Base-by-base conservation (phyloP, 139 green algal genomes). In the Astrephomene gubernaculifera region DNA sequence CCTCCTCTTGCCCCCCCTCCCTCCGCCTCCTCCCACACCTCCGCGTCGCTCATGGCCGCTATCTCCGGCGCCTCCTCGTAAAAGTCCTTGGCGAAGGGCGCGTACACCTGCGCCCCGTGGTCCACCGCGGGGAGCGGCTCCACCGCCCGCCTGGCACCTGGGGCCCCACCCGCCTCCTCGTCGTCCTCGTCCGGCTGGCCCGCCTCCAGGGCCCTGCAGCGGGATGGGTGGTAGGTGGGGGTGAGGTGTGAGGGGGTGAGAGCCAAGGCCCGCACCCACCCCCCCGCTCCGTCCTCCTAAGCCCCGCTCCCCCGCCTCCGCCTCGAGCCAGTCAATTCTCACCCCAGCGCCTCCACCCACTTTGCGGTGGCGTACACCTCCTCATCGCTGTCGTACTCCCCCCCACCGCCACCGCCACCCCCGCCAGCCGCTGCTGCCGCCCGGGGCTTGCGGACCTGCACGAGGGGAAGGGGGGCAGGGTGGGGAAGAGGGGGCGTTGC, bases 71-170 rank as follows among this genome's bases (percentile, higher is more conserved):
- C 43, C 64, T 94, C 89, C 22, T 92, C 90, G 79, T 98, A 98
- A 71, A 98, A 97, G 44, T 96, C 93, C 86, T 97, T 97, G 35
- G 83, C 89, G 86, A 98, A 98, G 25, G 92, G 84, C 14, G 92
- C 86, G 64, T 98, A 98, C 29, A 93, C 84, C 19, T 97, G 90
- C 2, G 64, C 27, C 1, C 69, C 57, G 71, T 97, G 94, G 73
- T 97, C 92, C 67, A 96, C 45, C 12, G 92, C 79, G 1, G 93
- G 80, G 38, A 97, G 83, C 0, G 87, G 41, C 79, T 95, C 91
- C 22, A 97, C 49, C 73, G 14, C 31, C 31, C 71, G 82, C 31
- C 67, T 41, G 2, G 35, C n/a, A 10, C n/a, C 70, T 31, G 35
- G 5, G 3, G 29, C 39, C n/a, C 29, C 36, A 25, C 24, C 68